Conservation (phyloP, 371 early-diverging fungal species). For the Rhizopus arrhizus region DNA sequence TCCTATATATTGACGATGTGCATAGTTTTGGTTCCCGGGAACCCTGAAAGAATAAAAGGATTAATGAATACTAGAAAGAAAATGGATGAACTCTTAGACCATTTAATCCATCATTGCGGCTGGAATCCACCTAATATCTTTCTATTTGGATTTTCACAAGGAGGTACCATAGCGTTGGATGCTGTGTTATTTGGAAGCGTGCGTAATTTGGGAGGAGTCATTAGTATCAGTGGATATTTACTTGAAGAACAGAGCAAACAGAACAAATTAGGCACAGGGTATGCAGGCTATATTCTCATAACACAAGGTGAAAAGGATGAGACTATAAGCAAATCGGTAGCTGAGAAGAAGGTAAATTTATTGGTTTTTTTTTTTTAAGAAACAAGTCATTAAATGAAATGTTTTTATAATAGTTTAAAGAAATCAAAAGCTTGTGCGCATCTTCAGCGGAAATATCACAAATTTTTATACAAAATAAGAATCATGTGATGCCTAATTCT, state of each 20-base stretch:
- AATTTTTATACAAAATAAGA: conserved; percentile 48
- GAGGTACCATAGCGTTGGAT: conserved; percentile 70
- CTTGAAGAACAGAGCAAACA: conserved; percentile 49
- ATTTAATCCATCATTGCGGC: conserved; percentile 48
- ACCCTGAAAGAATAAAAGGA: conserved; percentile 51
- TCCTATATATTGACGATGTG: not conserved
- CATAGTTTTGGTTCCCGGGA: conserved; percentile 50
- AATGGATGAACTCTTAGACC: conserved; percentile 41
- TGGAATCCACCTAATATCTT: conserved; percentile 55
- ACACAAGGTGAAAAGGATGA: conserved; percentile 61
- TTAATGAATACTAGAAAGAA: conserved; percentile 38
- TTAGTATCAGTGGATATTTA: conserved; percentile 61
- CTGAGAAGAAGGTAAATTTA: conserved; percentile 47
- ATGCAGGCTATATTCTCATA: conserved; percentile 51
- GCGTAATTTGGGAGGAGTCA: conserved; percentile 49
- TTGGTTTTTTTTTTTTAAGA: not conserved
- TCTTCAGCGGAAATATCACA: conserved; percentile 39
- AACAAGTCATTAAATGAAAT: not conserved
- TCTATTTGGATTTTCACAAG: conserved; percentile 78
- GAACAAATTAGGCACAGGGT: conserved; percentile 31
- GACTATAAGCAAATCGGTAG: conserved; percentile 31
- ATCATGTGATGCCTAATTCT: conserved; percentile 53
- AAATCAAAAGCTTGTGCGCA: conserved; percentile 35
- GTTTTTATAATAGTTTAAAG: conserved; percentile 29
- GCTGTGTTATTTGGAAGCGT: conserved; percentile 54